Percentiles rank a stretch among this genome's conserved stretches.
Evolutionary conservation across 2,329 filamentous ascomycete species (phyloP).

Genomic region (Monosporascus sp.): DNA sequence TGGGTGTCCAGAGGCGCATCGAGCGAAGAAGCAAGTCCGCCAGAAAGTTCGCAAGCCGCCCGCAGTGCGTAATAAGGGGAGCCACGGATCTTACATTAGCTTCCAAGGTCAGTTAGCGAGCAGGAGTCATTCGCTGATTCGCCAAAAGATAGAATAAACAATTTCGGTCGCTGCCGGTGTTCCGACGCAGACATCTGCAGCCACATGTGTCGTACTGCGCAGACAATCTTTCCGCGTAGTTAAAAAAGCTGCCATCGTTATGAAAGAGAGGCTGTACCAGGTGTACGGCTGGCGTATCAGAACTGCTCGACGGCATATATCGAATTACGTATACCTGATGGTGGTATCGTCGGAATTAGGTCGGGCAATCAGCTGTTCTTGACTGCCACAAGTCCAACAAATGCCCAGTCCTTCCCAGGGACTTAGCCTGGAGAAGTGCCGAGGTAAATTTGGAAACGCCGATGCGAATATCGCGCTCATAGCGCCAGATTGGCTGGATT

Average conservation of each 20-base stretch:
- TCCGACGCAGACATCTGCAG: neutral
- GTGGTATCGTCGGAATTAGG: too few relatives aligned
- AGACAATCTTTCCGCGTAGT: neutral
- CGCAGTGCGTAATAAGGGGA: neutral
- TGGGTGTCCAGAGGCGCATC: neutral
- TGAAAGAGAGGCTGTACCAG: neutral
- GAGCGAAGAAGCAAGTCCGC: neutral
- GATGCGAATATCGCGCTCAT: neutral
- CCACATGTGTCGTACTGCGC: too few relatives aligned
- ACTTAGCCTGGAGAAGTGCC: neutral
- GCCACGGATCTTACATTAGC: neutral
- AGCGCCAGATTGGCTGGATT: neutral
- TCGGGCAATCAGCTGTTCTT: neutral
- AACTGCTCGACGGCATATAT: neutral
- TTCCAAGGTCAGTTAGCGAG: neutral
- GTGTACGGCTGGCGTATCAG: neutral
- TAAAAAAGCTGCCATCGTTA: neutral
- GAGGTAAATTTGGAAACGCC: neutral
- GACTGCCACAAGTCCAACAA: neutral
- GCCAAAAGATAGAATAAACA: neutral
- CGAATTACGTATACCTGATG: too few relatives aligned
- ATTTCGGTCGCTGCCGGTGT: neutral
- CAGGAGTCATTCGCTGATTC: neutral
- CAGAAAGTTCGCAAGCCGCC: neutral
- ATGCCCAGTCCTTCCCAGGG: too few relatives aligned